phyloP scores from a whole-genome alignment of 371 early-diverging fungal genomes.

The Mucor plumbeus region DNA sequence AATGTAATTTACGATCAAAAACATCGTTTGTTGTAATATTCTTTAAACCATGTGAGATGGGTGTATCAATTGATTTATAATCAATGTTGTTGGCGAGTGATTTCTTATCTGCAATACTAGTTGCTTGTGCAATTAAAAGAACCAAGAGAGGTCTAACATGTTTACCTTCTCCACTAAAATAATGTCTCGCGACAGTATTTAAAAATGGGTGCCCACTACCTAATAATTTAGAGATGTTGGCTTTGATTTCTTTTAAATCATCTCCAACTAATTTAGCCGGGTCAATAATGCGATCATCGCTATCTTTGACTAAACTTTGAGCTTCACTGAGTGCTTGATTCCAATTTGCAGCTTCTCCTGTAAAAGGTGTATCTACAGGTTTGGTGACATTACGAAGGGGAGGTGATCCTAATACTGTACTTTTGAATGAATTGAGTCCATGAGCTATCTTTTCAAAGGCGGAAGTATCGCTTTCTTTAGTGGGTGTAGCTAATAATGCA shows the following conservation, averaged over 20 bases:
- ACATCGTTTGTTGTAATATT: slow-evolving; percentile 38
- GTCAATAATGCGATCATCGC: slow-evolving; percentile 54
- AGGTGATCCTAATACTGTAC: slow-evolving; percentile 27
- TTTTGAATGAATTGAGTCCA: slow-evolving; percentile 30
- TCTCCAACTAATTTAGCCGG: slow-evolving; percentile 70
- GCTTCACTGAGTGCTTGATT: slow-evolving; percentile 61
- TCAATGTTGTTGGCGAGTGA: slow-evolving; percentile 33
- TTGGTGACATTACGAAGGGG: slow-evolving; percentile 23
- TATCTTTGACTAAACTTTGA: slow-evolving; percentile 46
- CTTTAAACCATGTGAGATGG: slow-evolving; percentile 53
- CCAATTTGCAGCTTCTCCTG: slow-evolving; percentile 51
- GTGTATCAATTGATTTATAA: slow-evolving; percentile 48
- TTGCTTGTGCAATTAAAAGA: slow-evolving; percentile 88
- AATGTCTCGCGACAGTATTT: slow-evolving; percentile 87
- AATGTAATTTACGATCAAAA: slow-evolving; percentile 46
- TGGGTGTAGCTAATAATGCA: neutral
- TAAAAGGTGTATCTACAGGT: slow-evolving; percentile 33
- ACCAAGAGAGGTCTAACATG: slow-evolving; percentile 93
- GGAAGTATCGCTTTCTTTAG: slow-evolving; percentile 19
- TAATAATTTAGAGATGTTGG: slow-evolving; percentile 85
- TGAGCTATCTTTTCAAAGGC: slow-evolving; percentile 42
- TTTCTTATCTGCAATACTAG: slow-evolving; percentile 43
- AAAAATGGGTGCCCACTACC: slow-evolving; percentile 88
- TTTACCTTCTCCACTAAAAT: slow-evolving; percentile 89
- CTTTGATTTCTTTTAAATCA: slow-evolving; percentile 83